Conservation (phyloP, 768 basidiomycete genomes). For the Mycena galopus region DNA sequence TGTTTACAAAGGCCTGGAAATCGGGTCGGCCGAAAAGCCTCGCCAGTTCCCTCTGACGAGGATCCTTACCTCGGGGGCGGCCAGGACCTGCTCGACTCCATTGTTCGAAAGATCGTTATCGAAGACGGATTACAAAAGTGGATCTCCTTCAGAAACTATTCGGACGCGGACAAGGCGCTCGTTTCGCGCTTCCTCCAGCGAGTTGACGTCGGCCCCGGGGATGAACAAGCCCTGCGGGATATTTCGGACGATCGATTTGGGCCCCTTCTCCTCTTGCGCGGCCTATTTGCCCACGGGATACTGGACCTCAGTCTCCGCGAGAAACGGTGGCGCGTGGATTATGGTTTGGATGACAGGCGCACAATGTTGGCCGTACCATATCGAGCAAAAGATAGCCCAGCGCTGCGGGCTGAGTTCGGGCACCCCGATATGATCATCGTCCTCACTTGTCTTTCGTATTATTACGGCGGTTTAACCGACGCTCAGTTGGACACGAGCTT, state of each 20-base stretch:
- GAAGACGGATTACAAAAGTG: constrained; percentile 16
- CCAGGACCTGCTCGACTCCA: not conserved
- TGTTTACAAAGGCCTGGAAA: constrained; percentile 41
- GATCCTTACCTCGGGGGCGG: constrained; percentile 11
- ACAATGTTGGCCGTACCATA: constrained; percentile 66
- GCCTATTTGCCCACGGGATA: constrained; percentile 57
- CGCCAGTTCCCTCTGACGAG: constrained; percentile 19
- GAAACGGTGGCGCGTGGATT: constrained; percentile 65
- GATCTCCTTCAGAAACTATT: constrained; percentile 24
- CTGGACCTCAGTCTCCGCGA: constrained; percentile 52
- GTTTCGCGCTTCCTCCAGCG: constrained; percentile 7
- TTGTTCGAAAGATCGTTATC: constrained; percentile 2
- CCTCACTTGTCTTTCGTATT: constrained; percentile 59
- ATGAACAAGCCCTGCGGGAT: constrained; percentile 35
- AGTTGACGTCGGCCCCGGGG: not conserved
- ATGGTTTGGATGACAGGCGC: constrained; percentile 58
- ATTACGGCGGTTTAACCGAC: constrained; percentile 59
- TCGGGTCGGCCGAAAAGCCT: not conserved
- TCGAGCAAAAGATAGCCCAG: constrained; percentile 65
- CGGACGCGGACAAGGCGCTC: not conserved
- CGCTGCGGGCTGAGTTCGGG: constrained; percentile 61
- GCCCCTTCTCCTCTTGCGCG: constrained; percentile 57
- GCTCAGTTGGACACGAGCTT: constrained; percentile 55
- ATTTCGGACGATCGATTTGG: not conserved
- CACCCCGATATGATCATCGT: constrained; percentile 64